Evolutionary conservation across 805 yeast species (phyloP).

Genomic region (Myxozyma mucilagina): DNA sequence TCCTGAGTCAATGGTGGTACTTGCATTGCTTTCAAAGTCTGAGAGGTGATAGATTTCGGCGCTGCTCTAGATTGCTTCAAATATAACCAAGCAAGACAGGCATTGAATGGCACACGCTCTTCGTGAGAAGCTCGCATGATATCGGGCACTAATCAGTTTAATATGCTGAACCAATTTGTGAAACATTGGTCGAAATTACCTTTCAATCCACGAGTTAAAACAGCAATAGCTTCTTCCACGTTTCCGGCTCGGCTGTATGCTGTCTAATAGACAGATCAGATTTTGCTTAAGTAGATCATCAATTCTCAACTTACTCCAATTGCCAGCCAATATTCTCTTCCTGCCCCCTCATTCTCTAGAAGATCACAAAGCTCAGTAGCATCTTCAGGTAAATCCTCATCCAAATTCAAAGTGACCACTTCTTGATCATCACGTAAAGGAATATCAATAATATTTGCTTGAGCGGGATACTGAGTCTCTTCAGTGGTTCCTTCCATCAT

Average conservation of each 20-base stretch:
- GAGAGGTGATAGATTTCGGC: slow-evolving; percentile 25
- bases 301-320: slow-evolving; percentile 51
- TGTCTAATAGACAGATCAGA: slow-evolving; percentile 33
- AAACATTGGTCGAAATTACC: slow-evolving; percentile 9
- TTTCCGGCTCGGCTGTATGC: slow-evolving; percentile 71
- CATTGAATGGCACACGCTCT: slow-evolving; percentile 56
- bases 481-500: not conserved
- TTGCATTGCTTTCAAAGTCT: slow-evolving; percentile 6
- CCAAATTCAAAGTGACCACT: slow-evolving; percentile 79
- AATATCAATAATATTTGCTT: slow-evolving; percentile 53
- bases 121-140: slow-evolving; percentile 37
- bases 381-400: slow-evolving; percentile 84
- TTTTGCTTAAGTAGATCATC: not conserved
- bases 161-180: not conserved
- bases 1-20: slow-evolving; percentile 35
- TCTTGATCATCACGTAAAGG: slow-evolving; percentile 78
- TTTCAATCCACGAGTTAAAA: slow-evolving; percentile 61
- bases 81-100: slow-evolving; percentile 71
- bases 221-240: slow-evolving; percentile 60
- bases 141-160: slow-evolving; percentile 8
- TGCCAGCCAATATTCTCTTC: slow-evolving; percentile 76
- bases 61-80: slow-evolving; percentile 40
- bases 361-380: slow-evolving; percentile 78
- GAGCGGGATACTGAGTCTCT: not conserved
- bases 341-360: slow-evolving; percentile 77